Evolutionary conservation across 208 protist species (phyloP).

Genomic region (Herpetomonas tarakana): DNA sequence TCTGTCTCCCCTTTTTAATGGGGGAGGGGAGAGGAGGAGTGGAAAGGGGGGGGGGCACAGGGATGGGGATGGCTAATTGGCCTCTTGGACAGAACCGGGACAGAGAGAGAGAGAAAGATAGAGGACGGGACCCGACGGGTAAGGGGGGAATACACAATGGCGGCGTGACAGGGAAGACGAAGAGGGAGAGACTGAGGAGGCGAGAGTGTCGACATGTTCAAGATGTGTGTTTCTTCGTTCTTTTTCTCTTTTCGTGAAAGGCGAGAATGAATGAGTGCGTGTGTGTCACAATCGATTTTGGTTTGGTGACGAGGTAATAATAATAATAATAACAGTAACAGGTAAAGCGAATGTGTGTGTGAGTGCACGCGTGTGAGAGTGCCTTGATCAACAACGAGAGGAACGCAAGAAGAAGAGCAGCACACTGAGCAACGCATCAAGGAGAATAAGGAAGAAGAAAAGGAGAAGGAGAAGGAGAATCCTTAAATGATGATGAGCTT

Average conservation of each 20-base stretch:
- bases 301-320: no score
- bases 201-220: no score
- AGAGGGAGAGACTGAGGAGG: background rate
- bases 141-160: background rate
- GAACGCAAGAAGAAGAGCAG: no score
- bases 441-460: background rate
- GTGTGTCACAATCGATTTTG: background rate
- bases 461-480: background rate
- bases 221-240: no score
- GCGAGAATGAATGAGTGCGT: no score
- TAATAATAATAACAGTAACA: no score
- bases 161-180: background rate
- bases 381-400: no score
- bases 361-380: no score
- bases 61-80: no score
- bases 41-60: background rate
- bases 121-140: background rate
- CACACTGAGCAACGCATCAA: background rate
- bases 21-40: background rate
- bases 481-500: constrained; percentile 21
- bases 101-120: constrained; percentile 9
- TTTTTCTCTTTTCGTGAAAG: no score
- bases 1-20: no score
- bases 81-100: background rate
- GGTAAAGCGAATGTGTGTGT: no score